Evolutionary conservation across 1,139 yeast genomes (phyloP).

Genomic region (Candida sp.): DNA sequence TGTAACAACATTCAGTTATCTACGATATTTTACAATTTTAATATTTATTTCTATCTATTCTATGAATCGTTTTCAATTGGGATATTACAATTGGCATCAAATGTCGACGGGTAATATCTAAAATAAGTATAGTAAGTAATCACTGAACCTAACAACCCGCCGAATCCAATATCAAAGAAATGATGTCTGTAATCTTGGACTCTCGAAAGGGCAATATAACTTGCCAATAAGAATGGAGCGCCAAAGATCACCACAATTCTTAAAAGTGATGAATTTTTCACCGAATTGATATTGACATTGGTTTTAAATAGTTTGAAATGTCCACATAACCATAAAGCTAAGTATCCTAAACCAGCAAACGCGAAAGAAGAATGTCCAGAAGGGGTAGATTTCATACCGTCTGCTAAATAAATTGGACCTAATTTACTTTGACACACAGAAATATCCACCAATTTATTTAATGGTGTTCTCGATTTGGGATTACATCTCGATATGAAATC

Average conservation of each 20-base stretch:
- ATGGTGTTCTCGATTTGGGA: constrained; percentile 27
- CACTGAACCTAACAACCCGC: constrained; percentile 27
- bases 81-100: neutral
- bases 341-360: constrained; percentile 36
- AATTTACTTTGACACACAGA: constrained; percentile 41
- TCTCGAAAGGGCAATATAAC: constrained; percentile 35
- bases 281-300: constrained; percentile 3
- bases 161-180: constrained; percentile 37
- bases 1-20: too few relatives aligned
- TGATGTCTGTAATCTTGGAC: constrained; percentile 46
- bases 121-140: constrained; percentile 34
- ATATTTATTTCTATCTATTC: neutral
- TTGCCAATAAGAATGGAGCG: constrained; percentile 28
- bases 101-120: constrained; percentile 27
- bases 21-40: too few relatives aligned
- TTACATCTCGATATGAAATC: constrained; percentile 44
- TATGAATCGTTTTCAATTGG: constrained; percentile 1
- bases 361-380: constrained; percentile 45
- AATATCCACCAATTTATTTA: constrained; percentile 27
- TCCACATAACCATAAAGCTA: constrained; percentile 40
- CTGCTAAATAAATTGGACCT: constrained; percentile 25
- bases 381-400: constrained; percentile 47
- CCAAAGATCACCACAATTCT: constrained; percentile 12
- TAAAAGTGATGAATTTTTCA: constrained; percentile 8
- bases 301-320: constrained; percentile 22